These are phyloP conservation scores for Aureobasidium mangrovei DNA, from an alignment of 2,329 filamentous ascomycete genomes.

Conservation along the genomic window DNA sequence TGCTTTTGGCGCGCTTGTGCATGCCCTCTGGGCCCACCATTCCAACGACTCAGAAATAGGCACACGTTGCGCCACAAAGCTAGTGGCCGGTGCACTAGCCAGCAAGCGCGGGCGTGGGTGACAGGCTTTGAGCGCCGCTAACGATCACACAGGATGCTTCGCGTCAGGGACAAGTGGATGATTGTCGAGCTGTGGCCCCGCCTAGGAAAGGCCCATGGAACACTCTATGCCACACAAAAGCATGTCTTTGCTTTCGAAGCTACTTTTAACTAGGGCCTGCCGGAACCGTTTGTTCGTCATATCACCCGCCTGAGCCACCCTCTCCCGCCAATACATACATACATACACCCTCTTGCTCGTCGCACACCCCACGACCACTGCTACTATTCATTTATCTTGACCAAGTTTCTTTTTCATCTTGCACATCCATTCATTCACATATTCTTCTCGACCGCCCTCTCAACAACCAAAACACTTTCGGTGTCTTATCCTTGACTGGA, in stretches of 20 bases:
- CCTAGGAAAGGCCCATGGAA: constrained; percentile 12
- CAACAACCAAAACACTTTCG: neutral
- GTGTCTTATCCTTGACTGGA: neutral
- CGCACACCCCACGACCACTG: neutral
- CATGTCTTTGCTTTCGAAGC: constrained; percentile 12
- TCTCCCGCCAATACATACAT: constrained; percentile 13
- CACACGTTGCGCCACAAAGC: constrained; percentile 13
- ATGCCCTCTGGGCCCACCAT: constrained; percentile 14
- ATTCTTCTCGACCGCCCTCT: constrained; percentile 2
- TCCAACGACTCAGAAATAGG: constrained; percentile 15
- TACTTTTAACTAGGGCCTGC: constrained; percentile 14
- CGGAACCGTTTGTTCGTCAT: constrained; percentile 13
- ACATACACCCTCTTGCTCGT: constrained; percentile 13
- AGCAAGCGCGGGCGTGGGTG: constrained; percentile 12
- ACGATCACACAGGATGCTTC: constrained; percentile 9
- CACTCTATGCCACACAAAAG: constrained; percentile 14
- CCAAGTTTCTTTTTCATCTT: neutral
- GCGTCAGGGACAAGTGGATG: constrained; percentile 12
- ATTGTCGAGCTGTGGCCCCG: constrained; percentile 2
- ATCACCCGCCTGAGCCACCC: constrained; percentile 13
- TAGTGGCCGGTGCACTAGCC: constrained; percentile 11
- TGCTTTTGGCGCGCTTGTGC: constrained; percentile 14
- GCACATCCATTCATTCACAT: constrained; percentile 13
- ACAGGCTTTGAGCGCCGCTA: constrained; percentile 13
- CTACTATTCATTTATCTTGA: constrained; percentile 8